A percentile compares a stretch with the other conserved stretches of the same genome.
Conservation (phyloP, 23 red algal genomes). For the Pyropia yezoensis region DNA sequence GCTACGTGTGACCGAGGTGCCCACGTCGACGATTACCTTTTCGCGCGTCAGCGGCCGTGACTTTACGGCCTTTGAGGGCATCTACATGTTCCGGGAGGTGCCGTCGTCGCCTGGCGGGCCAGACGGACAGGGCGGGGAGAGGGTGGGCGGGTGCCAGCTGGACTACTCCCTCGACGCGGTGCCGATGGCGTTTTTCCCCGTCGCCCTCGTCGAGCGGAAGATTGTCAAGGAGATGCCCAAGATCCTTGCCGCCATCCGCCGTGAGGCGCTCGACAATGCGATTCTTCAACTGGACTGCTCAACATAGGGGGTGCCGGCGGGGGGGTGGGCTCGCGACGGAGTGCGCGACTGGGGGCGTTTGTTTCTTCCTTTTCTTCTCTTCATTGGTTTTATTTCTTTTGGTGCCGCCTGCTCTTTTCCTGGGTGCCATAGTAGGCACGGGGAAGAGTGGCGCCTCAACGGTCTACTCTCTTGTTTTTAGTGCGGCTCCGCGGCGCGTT, state of each 20-base stretch:
- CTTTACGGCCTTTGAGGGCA: constrained; percentile 68
- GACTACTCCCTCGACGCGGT: constrained; percentile 68
- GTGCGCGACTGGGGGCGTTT: too few relatives aligned
- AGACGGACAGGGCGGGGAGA: not conserved
- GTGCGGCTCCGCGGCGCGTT: too few relatives aligned
- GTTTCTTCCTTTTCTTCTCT: too few relatives aligned
- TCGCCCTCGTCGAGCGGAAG: constrained; percentile 88
- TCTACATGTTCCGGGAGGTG: constrained; percentile 25
- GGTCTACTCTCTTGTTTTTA: too few relatives aligned
- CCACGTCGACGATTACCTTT: constrained; percentile 30
- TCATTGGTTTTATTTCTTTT: too few relatives aligned
- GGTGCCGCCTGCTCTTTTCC: too few relatives aligned
- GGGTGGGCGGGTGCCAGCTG: constrained; percentile 17
- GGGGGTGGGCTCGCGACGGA: too few relatives aligned
- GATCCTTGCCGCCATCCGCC: constrained; percentile 60
- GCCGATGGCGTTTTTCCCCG: constrained; percentile 73
- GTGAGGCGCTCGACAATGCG: constrained; percentile 14
- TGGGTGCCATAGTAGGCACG: too few relatives aligned
- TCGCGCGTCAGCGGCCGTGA: constrained; percentile 52
- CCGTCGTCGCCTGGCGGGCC: not conserved
- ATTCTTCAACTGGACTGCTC: too few relatives aligned
- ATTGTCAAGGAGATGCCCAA: constrained; percentile 80
- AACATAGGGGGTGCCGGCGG: too few relatives aligned
- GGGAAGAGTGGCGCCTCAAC: too few relatives aligned
- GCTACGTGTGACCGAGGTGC: constrained; percentile 28